Conservation (phyloP, 108 stramenopile genomes). For the Cyclotella cryptica region DNA sequence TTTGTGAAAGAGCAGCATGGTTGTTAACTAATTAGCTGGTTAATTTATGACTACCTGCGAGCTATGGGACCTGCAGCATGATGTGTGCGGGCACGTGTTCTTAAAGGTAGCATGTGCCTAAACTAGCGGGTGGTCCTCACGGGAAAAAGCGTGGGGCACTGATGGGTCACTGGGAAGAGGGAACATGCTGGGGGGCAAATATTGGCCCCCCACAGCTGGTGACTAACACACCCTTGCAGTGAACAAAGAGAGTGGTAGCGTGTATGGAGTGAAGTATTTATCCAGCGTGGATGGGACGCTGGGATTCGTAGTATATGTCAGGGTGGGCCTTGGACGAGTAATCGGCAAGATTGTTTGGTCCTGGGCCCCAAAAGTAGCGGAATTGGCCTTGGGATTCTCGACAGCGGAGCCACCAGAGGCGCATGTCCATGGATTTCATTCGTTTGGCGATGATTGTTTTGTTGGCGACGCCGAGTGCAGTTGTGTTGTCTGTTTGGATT, state of each 20-base stretch:
- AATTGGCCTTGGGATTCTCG: conserved; percentile 19
- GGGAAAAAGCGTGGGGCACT: no score
- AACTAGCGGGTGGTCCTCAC: no score
- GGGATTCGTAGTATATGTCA: not conserved
- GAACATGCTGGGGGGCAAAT: no score
- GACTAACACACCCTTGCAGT: conserved; percentile 8
- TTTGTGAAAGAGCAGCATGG: no score
- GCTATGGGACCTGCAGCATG: no score
- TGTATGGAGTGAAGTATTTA: no score
- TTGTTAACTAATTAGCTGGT: no score
- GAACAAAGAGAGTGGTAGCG: not conserved
- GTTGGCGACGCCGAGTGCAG: conserved; percentile 56
- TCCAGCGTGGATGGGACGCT: not conserved
- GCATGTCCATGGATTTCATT: conserved; percentile 22
- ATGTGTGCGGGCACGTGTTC: no score
- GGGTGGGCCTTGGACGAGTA: conserved; percentile 13
- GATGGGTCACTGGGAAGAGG: no score
- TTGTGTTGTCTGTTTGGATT: conserved; percentile 52
- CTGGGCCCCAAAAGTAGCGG: conserved; percentile 2
- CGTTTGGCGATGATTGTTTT: conserved; percentile 51
- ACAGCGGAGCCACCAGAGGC: not conserved
- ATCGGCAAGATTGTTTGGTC: conserved; percentile 4
- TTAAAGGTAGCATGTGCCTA: no score
- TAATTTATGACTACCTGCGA: no score
- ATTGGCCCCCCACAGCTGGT: not conserved